Conservation (phyloP, 1,284 basidiomycete species). For the Ceratobasidium sp. region DNA sequence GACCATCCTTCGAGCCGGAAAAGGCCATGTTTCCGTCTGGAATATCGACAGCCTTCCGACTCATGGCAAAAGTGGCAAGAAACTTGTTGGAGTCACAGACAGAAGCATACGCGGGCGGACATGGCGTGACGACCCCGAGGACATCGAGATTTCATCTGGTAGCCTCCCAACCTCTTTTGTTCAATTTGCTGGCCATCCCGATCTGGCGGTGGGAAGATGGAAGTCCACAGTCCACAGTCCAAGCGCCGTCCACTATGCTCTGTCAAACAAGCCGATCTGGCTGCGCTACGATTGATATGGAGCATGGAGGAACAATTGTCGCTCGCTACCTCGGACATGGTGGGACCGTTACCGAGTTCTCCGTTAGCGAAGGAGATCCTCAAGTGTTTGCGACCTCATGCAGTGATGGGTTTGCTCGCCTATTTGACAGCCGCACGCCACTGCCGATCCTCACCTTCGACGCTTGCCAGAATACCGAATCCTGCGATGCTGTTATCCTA, state of each 20-base stretch:
- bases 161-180: not conserved
- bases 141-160: slow-evolving; percentile 35
- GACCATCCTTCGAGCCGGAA: slow-evolving; percentile 24
- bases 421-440: slow-evolving; percentile 23
- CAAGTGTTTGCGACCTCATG: slow-evolving; percentile 23
- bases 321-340: slow-evolving; percentile 33
- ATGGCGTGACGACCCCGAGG: slow-evolving; percentile 8
- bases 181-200: slow-evolving; percentile 7
- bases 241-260: slow-evolving; percentile 5
- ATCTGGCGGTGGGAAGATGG: slow-evolving; percentile 2
- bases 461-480: slow-evolving; percentile 9
- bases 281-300: slow-evolving; percentile 29
- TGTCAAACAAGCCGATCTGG: not conserved
- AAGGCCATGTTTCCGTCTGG: slow-evolving; percentile 20
- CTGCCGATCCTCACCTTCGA: slow-evolving; percentile 29
- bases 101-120: not conserved
- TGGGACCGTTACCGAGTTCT: not conserved
- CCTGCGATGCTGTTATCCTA: not conserved
- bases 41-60: slow-evolving; percentile 15
- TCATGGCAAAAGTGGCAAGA: slow-evolving; percentile 18
- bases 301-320: slow-evolving; percentile 4
- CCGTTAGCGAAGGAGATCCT: not conserved
- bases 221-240: not conserved
- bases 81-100: slow-evolving; percentile 9
- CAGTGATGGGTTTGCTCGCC: slow-evolving; percentile 29